Evolutionary conservation across 192 early-diverging fungal genomes (phyloP), one percentile per base, ranked within the genome.

Genomic region (Mortierella alpina): DNA sequence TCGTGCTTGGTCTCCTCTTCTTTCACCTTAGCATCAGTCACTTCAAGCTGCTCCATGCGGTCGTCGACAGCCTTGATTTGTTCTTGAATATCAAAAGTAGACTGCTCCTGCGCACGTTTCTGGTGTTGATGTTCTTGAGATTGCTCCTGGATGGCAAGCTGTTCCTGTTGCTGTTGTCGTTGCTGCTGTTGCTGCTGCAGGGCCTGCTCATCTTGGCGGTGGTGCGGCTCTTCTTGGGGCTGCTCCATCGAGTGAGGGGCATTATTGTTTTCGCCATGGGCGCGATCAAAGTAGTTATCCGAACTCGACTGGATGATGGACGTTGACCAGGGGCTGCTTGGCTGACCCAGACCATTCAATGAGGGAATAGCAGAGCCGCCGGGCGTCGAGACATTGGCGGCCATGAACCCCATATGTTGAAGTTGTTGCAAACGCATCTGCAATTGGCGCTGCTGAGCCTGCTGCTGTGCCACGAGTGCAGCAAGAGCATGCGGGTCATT

Each of bases 381-480:
- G 22, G 77, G 77, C 7, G 77, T 80, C 1, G 70, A 68, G 44
- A 7, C 51, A 56, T 39, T 67, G 70, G 20, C 55, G 46, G 49
- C 72, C 70, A 48, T 68, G 59, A 3, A 63, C 70, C 14, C 51
- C 49, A 8, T 63, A 72, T 31, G 31, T 45, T 80, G 77, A 3
- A 80, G 46, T 42, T 80, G 77, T 42, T 80, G 77, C 22, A 68
- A 72, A n/a, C 77, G 58, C 65, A 80, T 55, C 53, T 80, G 77
- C 17, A 80, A 56, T 18, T 80, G 77, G 4, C 77, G 77, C 53
- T 80, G 77, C n/a, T 80, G 77, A 4, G 64, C 70, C 40, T 80
- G 77, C 40, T 80, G 77, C 42, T 72, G 77, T 31, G 69, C 70
- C 4, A 72, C 46, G 13, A 80, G 48, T 0, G 69, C 59, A 0